Evolutionary conservation across 768 basidiomycete genomes (phyloP), one percentile per base, ranked within the genome.

Genomic region (Pleurotus salmoneostramineus): DNA sequence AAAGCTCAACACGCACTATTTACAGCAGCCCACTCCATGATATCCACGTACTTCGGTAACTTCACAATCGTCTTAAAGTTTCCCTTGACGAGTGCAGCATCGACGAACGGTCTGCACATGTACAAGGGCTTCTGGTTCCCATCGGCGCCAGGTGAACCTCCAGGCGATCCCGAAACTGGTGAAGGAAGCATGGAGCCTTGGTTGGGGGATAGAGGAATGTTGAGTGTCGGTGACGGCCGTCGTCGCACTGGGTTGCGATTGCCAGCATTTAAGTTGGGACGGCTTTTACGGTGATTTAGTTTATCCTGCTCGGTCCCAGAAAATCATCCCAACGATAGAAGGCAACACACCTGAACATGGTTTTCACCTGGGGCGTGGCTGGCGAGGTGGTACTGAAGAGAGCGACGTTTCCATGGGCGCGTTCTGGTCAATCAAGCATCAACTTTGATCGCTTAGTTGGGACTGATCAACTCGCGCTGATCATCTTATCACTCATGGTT

Each of bases 1-100:
- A 31, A 15, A 59, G 32, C 14, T 21, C n/a, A 33, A 17, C 12
- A 81, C 88, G 68, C 65, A 96, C 95, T 84, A 66, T 96, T 96
- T 44, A 94, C 89, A 8, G 94, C 95, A 32, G 96, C 95, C 95
- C 95, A 97, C 69, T 97, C 95, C 82, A 93, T 95, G 58, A 93
- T 87, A 68, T 96, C 93, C 32, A 92, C 89, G 64, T 95, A 97
- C 70, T 96, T 97, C 5, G 96, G 96, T 56, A 94, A 81, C 74
- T 94, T 90, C 58, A 98, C 95, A 65, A 98, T 98, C 3, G 95
- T 97, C 77, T 96, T 98, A 79, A 97, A 98, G 73, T 95, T 97
- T 21, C 96, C 96, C 71, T 96, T 98, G 59, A 98, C 95, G 45
- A 98, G 81, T 0, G 96, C 93, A 1, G 94, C 89, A 64, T 96